These are phyloP conservation scores for Tritrichomonas foetus DNA, from an alignment of 208 protist species.

Conservation along the genomic window DNA sequence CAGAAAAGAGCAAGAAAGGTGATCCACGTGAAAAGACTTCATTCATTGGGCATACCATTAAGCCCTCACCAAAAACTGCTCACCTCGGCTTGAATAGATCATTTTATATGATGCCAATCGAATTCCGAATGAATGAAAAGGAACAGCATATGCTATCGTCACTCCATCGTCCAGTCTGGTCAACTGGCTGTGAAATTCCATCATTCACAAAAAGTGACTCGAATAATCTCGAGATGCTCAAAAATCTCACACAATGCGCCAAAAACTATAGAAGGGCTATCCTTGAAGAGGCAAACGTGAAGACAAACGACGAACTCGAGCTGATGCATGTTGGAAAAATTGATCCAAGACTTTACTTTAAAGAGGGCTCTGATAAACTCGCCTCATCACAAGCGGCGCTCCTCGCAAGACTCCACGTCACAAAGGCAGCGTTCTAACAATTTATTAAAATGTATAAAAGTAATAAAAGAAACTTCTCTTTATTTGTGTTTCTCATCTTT, in stretches of 20 bases:
- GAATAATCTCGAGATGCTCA: background rate
- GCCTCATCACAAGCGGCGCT: background rate
- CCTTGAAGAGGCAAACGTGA: background rate
- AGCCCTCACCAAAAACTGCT: conserved; percentile 86
- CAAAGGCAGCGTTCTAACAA: background rate
- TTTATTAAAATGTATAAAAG: too few species aligned
- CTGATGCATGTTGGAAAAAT: background rate
- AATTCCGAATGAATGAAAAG: conserved; percentile 97
- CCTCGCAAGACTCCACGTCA: background rate
- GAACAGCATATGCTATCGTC: conserved; percentile 91
- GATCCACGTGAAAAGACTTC: conserved; percentile 98
- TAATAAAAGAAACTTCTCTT: too few species aligned
- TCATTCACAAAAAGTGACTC: background rate
- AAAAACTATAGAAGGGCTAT: background rate
- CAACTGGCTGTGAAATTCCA: background rate
- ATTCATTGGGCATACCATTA: conserved; percentile 95
- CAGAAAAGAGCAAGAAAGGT: conserved; percentile 55
- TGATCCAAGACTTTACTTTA: background rate
- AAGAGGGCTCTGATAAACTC: background rate
- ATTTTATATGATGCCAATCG: conserved; percentile 98
- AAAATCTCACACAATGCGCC: background rate
- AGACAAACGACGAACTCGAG: background rate
- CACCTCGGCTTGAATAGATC: conserved; percentile 91
- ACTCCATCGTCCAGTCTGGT: background rate
- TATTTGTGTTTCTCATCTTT: too few species aligned